phyloP scores from a whole-genome alignment of 129 eudicot genomes.

The Deinandra increscens region DNA sequence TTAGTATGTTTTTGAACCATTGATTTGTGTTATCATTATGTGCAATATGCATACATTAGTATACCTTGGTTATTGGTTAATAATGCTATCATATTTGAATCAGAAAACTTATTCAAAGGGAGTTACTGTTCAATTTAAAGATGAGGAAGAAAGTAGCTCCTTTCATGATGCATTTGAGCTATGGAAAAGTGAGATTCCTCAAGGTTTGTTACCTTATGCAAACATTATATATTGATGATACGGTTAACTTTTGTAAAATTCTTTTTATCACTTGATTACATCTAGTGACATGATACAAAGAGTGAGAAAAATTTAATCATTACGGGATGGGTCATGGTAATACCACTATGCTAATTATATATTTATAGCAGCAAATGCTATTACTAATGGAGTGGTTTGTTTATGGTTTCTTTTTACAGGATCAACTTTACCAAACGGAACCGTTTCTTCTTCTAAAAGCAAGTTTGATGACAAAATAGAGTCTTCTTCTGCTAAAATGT shows the following conservation, averaged over 20 bases:
- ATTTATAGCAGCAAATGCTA: not conserved
- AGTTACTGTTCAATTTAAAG: slow-evolving; percentile 65
- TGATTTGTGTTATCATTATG: slow-evolving; percentile 4
- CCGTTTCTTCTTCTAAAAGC: slow-evolving; percentile 49
- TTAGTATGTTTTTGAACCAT: slow-evolving; percentile 1
- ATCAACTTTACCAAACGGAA: slow-evolving; percentile 59
- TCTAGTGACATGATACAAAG: not conserved
- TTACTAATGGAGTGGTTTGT: slow-evolving; percentile 2
- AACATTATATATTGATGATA: slow-evolving; percentile 8
- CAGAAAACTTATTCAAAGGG: slow-evolving; percentile 83
- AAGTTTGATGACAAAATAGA: slow-evolving; percentile 93
- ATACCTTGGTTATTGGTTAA: slow-evolving; percentile 1
- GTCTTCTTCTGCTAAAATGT: slow-evolving; percentile 94
- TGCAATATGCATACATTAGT: slow-evolving; percentile 13
- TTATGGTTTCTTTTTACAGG: slow-evolving; percentile 39
- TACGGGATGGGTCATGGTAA: not conserved
- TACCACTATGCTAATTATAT: not conserved
- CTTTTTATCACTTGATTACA: slow-evolving; percentile 8
- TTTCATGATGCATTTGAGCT: slow-evolving; percentile 87
- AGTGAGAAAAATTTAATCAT: not conserved
- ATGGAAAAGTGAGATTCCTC: slow-evolving; percentile 52
- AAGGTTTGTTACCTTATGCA: slow-evolving; percentile 44
- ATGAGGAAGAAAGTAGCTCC: slow-evolving; percentile 80
- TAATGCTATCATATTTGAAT: slow-evolving; percentile 37
- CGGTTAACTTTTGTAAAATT: not conserved